phyloP scores from a whole-genome alignment of 306 rosid genomes.

The Erythrophleum fordii region DNA sequence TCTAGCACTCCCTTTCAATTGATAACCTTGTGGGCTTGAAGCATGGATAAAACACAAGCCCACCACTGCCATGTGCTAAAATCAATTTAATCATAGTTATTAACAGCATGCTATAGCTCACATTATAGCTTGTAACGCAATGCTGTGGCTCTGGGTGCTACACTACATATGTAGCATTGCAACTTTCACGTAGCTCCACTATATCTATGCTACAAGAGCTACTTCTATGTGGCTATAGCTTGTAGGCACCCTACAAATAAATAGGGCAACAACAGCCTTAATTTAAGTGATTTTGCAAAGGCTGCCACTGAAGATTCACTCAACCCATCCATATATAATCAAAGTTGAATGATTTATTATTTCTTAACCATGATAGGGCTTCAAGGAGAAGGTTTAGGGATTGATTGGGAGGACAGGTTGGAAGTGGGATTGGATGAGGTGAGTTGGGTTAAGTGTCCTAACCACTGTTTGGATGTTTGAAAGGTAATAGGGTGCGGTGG shows the following conservation, averaged over 20 bases:
- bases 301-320: not conserved
- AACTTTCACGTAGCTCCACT: not conserved
- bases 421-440: not conserved
- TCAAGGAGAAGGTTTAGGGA: not conserved
- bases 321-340: not conserved
- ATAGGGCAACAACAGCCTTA: not conserved
- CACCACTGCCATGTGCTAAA: not conserved
- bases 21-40: not conserved
- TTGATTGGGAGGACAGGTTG: not conserved
- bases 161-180: not conserved
- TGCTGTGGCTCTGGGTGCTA: not conserved
- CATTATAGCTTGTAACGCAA: not conserved
- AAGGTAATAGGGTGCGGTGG: not conserved
- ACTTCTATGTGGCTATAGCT: not conserved
- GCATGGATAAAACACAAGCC: not conserved
- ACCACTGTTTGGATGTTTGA: not conserved
- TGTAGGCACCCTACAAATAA: not conserved
- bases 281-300: not conserved
- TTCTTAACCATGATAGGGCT: not conserved
- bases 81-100: not conserved
- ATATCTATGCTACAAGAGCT: not conserved
- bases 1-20: not conserved
- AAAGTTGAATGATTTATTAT: not conserved
- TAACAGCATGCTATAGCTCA: not conserved
- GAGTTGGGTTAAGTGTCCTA: not conserved